phyloP scores from a whole-genome alignment of 768 basidiomycete species.

The Rhodotorula paludigena region DNA sequence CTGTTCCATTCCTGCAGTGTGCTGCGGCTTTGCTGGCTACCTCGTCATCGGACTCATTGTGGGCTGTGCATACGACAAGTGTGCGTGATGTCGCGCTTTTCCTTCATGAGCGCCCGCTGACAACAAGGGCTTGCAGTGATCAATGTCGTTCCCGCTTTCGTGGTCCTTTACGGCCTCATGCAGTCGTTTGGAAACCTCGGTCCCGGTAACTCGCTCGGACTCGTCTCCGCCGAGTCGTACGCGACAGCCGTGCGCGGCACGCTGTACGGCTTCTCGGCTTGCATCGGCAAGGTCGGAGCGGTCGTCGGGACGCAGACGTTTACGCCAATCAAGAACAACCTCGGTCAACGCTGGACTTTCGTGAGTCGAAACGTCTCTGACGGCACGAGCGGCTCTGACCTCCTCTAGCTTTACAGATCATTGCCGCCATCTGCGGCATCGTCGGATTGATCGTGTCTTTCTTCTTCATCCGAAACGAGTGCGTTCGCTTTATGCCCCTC shows the following conservation, averaged over 20 bases:
- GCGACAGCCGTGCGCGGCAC: conserved; percentile 58
- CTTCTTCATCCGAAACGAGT: conserved; percentile 60
- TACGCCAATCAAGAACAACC: conserved; percentile 62
- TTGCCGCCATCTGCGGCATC: conserved; percentile 64
- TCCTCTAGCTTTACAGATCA: conserved; percentile 47
- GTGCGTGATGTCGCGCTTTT: background rate
- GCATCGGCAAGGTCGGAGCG: conserved; percentile 65
- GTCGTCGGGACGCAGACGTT: conserved; percentile 61
- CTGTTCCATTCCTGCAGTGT: background rate
- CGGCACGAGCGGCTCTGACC: background rate
- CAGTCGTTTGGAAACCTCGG: conserved; percentile 18
- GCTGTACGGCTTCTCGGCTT: conserved; percentile 61
- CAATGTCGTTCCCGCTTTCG: conserved; percentile 60
- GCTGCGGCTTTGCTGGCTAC: conserved; percentile 48
- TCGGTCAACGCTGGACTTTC: conserved; percentile 57
- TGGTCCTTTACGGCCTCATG: conserved; percentile 54
- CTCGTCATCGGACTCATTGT: conserved; percentile 58
- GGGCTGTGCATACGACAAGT: conserved; percentile 57
- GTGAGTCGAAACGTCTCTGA: background rate
- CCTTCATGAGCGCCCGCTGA: background rate
- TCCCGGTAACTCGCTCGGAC: conserved; percentile 61
- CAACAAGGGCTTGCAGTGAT: conserved; percentile 49
- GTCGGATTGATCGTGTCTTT: conserved; percentile 62
- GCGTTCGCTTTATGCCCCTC: background rate
- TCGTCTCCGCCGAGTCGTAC: conserved; percentile 52